These are phyloP conservation scores for Backusella parvicylindrica DNA, from an alignment of 192 early-diverging fungal species.

Conservation along the genomic window DNA sequence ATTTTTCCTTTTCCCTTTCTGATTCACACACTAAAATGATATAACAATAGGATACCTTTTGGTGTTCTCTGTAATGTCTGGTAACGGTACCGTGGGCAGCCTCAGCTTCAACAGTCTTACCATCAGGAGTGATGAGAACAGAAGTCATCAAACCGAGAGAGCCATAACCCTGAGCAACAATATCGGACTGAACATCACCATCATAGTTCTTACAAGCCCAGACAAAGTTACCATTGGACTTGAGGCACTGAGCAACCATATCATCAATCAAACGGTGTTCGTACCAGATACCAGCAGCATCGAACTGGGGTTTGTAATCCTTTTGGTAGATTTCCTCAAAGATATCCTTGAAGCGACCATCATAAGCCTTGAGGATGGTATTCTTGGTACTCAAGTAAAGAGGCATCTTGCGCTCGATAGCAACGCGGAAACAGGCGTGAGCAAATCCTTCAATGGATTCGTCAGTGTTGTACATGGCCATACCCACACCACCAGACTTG, in stretches of 20 bases:
- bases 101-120: slow-evolving; percentile 88
- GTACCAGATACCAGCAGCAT: slow-evolving; percentile 87
- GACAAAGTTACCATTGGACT: slow-evolving; percentile 91
- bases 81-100: slow-evolving; percentile 98
- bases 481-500: slow-evolving; percentile 79
- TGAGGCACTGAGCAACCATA: slow-evolving; percentile 96
- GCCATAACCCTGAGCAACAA: slow-evolving; percentile 93
- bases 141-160: slow-evolving; percentile 97
- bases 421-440: slow-evolving; percentile 92
- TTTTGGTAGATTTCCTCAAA: slow-evolving; percentile 85
- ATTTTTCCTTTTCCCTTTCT: not conserved
- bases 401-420: slow-evolving; percentile 85
- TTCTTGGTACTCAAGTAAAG: slow-evolving; percentile 96
- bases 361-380: slow-evolving; percentile 95
- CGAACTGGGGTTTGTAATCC: slow-evolving; percentile 81
- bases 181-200: slow-evolving; percentile 93
- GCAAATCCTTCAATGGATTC: slow-evolving; percentile 93
- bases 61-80: slow-evolving; percentile 92
- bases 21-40: not conserved
- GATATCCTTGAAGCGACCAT: slow-evolving; percentile 98
- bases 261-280: slow-evolving; percentile 98
- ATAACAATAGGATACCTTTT: slow-evolving; percentile 50
- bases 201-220: slow-evolving; percentile 97
- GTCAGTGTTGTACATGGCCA: slow-evolving; percentile 95
- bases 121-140: slow-evolving; percentile 88